phyloP scores from a whole-genome alignment of 108 stramenopile species.

The Schizochytrium sp. region DNA sequence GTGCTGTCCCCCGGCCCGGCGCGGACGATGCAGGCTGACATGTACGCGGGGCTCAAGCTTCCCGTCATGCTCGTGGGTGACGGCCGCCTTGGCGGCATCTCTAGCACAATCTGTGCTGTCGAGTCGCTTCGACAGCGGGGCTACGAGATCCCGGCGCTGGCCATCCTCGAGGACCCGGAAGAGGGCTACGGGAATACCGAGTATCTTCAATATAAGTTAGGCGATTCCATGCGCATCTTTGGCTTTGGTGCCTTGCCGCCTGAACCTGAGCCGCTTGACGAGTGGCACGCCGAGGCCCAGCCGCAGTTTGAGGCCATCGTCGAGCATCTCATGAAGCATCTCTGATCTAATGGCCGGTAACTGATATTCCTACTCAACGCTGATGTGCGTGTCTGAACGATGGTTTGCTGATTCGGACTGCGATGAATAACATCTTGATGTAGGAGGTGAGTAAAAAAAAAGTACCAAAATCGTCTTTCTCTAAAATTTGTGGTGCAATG shows the following conservation, averaged over 20 bases:
- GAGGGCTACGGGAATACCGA: not conserved
- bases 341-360: too few relatives aligned
- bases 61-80: slow-evolving; percentile 82
- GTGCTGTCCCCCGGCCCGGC: slow-evolving; percentile 42
- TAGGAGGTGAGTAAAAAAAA: too few relatives aligned
- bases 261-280: slow-evolving; percentile 9
- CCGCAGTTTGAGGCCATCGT: not conserved
- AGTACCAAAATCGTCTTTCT: too few relatives aligned
- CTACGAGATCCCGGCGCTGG: slow-evolving; percentile 67
- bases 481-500: too few relatives aligned
- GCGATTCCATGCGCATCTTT: not conserved
- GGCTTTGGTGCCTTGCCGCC: not conserved
- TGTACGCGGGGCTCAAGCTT: slow-evolving; percentile 60
- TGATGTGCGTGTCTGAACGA: too few relatives aligned
- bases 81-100: slow-evolving; percentile 81
- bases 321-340: not conserved
- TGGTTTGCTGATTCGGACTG: too few relatives aligned
- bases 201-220: not conserved
- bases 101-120: slow-evolving; percentile 70
- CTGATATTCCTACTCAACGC: too few relatives aligned
- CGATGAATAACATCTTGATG: too few relatives aligned
- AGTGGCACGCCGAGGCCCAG: not conserved
- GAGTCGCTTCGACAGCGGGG: slow-evolving; percentile 73
- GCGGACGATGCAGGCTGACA: slow-evolving; percentile 78
- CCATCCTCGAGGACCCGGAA: slow-evolving; percentile 47